phyloP scores from a whole-genome alignment of 1,139 yeast species.

The Komagataea norvegica region DNA sequence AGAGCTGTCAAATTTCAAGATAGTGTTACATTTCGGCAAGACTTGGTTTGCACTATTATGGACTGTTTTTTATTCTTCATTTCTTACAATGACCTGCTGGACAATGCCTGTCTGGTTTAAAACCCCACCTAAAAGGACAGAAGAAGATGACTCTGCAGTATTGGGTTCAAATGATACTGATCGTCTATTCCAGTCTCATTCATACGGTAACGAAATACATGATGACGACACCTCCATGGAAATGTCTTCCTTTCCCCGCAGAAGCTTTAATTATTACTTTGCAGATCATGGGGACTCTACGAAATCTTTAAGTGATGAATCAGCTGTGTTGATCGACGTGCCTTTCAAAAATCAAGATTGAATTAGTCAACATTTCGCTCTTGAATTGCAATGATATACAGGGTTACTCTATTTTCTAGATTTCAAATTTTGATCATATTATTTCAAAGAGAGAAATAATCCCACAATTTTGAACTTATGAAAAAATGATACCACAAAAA shows the following conservation, averaged over 20 bases:
- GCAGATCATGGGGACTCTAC: slow-evolving; percentile 1
- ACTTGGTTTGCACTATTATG: slow-evolving; percentile 42
- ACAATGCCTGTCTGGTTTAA: slow-evolving; percentile 43
- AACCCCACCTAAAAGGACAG: slow-evolving; percentile 23
- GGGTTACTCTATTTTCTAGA: too few species aligned
- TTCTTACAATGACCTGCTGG: slow-evolving; percentile 32
- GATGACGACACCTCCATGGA: slow-evolving; percentile 1
- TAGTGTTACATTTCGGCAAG: slow-evolving; percentile 37
- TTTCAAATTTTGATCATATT: too few species aligned
- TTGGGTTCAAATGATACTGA: not conserved
- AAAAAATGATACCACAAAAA: not conserved
- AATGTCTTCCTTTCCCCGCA: slow-evolving; percentile 4
- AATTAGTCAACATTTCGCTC: too few species aligned
- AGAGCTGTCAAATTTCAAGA: slow-evolving; percentile 43
- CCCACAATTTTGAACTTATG: not conserved
- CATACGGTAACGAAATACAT: not conserved
- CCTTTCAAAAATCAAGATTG: slow-evolving; percentile 4
- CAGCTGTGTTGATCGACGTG: slow-evolving; percentile 3
- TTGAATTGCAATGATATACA: too few species aligned
- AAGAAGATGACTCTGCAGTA: slow-evolving; percentile 4
- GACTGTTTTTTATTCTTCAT: slow-evolving; percentile 30
- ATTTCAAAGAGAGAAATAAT: not conserved
- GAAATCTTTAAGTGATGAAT: not conserved
- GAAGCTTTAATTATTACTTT: slow-evolving; percentile 2
- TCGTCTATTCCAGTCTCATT: not conserved